Evolutionary conservation across 2,329 filamentous ascomycete species (phyloP), one percentile per base, ranked within the genome.

Genomic region (Fusarium verrucosum): DNA sequence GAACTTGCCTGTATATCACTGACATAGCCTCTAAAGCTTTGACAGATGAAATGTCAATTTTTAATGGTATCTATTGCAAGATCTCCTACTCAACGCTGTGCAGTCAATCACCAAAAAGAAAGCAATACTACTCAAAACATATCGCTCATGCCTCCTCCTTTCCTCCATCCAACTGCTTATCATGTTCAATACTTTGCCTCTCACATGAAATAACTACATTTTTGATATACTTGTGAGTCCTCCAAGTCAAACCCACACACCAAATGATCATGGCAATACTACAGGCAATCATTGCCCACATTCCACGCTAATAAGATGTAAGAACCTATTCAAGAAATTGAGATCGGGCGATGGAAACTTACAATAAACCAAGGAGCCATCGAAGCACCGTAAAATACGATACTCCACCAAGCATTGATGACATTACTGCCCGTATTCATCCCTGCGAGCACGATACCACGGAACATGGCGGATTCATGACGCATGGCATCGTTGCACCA

Each of bases 401-500:
- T 85, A 58, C 82, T 86, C 89, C 89, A 92, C 88, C 88, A 92
- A 0, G 88, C 86, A 68, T 92, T 91, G 7, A 92, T 80, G 0
- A 87, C 85, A 69, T 89, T 90, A 69, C 82, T 89, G 2, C 86
- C 86, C 67, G 88, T 51, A 58, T 91, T 92, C 89, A 92, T 92
- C 13, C 86, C 85, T 0, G 89, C 89, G 32, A 92, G 83, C 0
- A 92, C 89, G 2, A 92, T 82, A 4, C 83, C 86, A 5, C 89
- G 80, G 65, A 88, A 83, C 41, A 87, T 82, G 19, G 84, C 83
- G 58, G 90, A 85, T 67, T 90, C 85, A 52, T 84, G 83, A 9
- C 87, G 81, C 78, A 90, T 84, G 3, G 87, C 85, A 68, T 91
- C 89, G 66, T 92, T 92, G 20, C 87, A 89, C 89, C 89, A 92